Evolutionary conservation across 225 moss, liverwort and hornwort genomes (phyloP).

Genomic region (Straminergon stramineum): DNA sequence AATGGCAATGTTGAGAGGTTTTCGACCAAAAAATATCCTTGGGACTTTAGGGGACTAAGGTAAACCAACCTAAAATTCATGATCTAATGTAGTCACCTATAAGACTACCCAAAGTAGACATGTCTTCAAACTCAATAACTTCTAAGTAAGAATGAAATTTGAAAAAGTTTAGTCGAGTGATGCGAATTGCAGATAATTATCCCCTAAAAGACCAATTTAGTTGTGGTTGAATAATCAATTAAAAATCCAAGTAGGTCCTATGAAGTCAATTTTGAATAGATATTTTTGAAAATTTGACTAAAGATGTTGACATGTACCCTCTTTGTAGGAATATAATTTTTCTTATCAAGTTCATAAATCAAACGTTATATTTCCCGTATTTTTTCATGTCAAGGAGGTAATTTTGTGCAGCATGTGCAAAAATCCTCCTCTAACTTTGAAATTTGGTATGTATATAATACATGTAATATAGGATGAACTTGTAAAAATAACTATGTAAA

Average conservation of each 20-base stretch:
- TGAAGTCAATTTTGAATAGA: background rate
- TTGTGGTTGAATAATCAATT: background rate
- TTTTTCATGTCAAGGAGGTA: fast-evolving
- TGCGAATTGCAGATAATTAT: background rate
- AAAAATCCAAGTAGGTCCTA: background rate
- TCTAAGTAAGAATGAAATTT: background rate
- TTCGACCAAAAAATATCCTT: background rate
- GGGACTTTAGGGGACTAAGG: fast-evolving
- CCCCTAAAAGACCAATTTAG: background rate
- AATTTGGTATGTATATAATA: background rate
- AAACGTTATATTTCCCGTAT: fast-evolving
- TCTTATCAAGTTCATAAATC: fast-evolving
- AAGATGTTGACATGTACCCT: fast-evolving
- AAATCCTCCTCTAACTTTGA: background rate
- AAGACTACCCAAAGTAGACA: fast-evolving
- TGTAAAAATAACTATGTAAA: fast-evolving
- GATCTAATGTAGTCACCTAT: fast-evolving
- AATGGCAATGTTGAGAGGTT: background rate
- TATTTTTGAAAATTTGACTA: background rate
- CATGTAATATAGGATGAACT: background rate
- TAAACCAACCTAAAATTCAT: background rate
- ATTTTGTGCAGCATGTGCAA: fast-evolving
- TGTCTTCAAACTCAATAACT: too few relatives aligned
- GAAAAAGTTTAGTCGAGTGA: fast-evolving
- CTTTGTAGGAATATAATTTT: fast-evolving